Base-by-base conservation (phyloP, 306 rosid species). In the Bauhinia variegata region DNA sequence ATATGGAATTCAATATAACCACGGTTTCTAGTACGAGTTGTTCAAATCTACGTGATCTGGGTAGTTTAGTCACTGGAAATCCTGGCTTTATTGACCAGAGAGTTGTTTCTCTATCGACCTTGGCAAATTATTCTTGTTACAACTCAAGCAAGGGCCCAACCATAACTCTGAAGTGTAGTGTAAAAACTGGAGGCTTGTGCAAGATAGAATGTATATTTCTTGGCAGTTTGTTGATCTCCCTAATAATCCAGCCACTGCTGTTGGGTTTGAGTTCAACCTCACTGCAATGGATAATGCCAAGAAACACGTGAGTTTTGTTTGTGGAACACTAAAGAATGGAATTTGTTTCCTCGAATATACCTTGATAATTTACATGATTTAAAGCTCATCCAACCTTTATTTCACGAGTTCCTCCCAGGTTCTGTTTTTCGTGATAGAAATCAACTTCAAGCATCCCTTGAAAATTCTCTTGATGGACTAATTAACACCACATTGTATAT, bases 371-470 rank as follows among this genome's bases (percentile, higher is more conserved):
- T 88, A 56, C 91, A 83, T 39, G 85, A 80, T 75, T 79, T 91
- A 46, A 88, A 83, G 86, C 89, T 90, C 69, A 79, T 95, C 74
- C 97, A 95, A 71, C 99, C 99, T 79, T 66, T 95, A 59, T 95
- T 83, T 75, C 97, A 86, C 49, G 97, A 90, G 84, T 95, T 95
- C 80, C 82, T 90, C 39, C 88, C 99, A 0, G 99, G 99, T 66
- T 95, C 99, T 33, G 75, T 69, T 65, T 86, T 68, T 68, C 79
- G n/a, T 18, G 88, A 90, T 70, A 50, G 84, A 47, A 83, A 33
- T 65, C 88, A 78, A 63, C 92, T 95, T 58, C 95, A 63, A 72
- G 55, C 82, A 42, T 95, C 99, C 41, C 96, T 95, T 75, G 92
- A 84, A 77, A 90, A 57, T 71, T 71, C 95, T n/a, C 38, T 66